Evolutionary conservation across 2,329 filamentous ascomycete genomes (phyloP), one percentile per base, ranked within the genome.

Genomic region (Colletotrichum trifolii): DNA sequence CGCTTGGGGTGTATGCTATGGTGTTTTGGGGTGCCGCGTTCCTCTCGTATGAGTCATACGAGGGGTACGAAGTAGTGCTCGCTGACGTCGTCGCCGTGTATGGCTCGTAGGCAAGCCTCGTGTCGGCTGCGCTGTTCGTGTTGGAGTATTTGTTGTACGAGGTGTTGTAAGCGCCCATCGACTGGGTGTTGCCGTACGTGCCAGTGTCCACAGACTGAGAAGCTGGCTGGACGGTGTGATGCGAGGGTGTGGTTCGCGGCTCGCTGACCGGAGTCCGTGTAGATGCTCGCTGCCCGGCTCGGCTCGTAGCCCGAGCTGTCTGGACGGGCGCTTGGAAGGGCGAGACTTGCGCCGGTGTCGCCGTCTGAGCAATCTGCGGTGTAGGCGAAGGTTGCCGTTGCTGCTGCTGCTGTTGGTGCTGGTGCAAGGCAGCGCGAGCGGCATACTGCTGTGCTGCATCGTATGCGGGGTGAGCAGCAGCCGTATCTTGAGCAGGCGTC

Each of bases 201-300:
- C 57, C 50, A 25, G 33, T 66, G 45, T 39, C 69, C 34, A 55
- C 48, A 46, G 67, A 71, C n/a, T 73, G 75, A n/a, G 73, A 67
- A 58, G 76, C 74, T 9, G 78, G 74, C 50, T 81, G 68, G 66
- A 77, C 71, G 8, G 67, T 68, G 11, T 73, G 69, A 38, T 71
- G 72, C 34, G 62, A 40, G 10, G 64, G 55, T 8, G 61, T 71
- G 7, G 72, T 52, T 10, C 71, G 55, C 35, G 70, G 64, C 6
- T 73, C 68, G 25, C 17, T 62, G 15, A 70, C 67, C 4, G 76
- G 73, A 25, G 76, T 75, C 13, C 69, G 73, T 6, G 67, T 74
- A 57, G 77, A 74, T 1, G 72, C 64, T 46, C 75, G 73, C n/a
- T 77, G 76, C 2, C 73, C 71, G 48, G 78, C 75, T 55, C 74